Evolutionary conservation across 1,139 yeast genomes (phyloP).

Genomic region (Blastobotrys elegans): DNA sequence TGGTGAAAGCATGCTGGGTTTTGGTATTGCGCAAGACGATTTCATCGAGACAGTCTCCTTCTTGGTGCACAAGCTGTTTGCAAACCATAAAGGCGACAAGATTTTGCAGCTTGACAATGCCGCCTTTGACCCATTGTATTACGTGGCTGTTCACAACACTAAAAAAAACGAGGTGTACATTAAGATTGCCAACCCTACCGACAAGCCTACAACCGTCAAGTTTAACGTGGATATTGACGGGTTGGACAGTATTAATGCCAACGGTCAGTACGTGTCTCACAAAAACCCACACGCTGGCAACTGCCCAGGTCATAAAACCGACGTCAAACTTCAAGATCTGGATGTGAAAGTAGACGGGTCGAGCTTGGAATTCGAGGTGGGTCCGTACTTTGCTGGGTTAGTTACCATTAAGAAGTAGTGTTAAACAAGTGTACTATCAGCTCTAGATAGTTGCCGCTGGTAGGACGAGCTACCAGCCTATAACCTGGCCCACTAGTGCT

Average conservation of each 20-base stretch:
- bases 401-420: conserved; percentile 4
- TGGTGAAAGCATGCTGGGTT: conserved; percentile 5
- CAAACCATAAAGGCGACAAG: conserved; percentile 11
- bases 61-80: conserved; percentile 8
- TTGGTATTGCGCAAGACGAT: background rate
- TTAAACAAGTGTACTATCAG: background rate
- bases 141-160: conserved; percentile 9
- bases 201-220: background rate
- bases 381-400: conserved; percentile 10
- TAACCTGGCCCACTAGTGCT: too few relatives aligned
- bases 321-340: background rate
- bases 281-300: conserved; percentile 8
- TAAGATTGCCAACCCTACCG: conserved; percentile 11
- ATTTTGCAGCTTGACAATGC: conserved; percentile 11
- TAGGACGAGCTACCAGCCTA: background rate
- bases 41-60: conserved; percentile 8
- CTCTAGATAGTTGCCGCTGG: background rate
- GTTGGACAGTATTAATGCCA: conserved; percentile 1
- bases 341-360: background rate
- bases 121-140: conserved; percentile 12
- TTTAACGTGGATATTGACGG: conserved; percentile 10
- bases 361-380: conserved; percentile 3
- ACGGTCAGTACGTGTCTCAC: background rate
- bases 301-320: background rate
- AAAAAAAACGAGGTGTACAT: conserved; percentile 11